Base-by-base conservation (phyloP, 208 protist genomes). In the Trypanosoma cruzi region DNA sequence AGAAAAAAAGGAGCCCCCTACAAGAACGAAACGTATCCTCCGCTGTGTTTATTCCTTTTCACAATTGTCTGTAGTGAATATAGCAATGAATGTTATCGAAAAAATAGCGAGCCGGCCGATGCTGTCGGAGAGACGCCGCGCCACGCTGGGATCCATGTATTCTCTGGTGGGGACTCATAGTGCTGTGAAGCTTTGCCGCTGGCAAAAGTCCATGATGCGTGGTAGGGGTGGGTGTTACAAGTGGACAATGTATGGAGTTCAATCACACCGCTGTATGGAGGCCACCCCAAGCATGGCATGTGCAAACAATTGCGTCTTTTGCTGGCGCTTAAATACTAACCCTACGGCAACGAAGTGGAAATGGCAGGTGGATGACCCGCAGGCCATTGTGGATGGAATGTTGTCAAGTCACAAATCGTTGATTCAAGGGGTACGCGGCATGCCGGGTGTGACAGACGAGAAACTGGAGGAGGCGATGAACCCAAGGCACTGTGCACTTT, bases 211-310 rank as follows among this genome's bases (percentile, higher is more conserved):
- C 28, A 98, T 98, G 94, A 85, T 99, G 77, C 90, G 97, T 10
- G 98, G 97, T 11, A 69, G 97, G 7, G 98, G 98, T 37, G 97
- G 97, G 1, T 99, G 97, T 80, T 99, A 99, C 86, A 99, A 99
- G 79, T 97, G 98, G 88, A 98, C 96, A 7, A 98, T 99, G 87
- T 99, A 99, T 77, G 97, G 98, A 64, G 98, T 99, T 69, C 63
- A 79, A 49, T 95, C 85, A 2, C 96, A 98, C 74, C 90, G 89
- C 44, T 99, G 98, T 82, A 99, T 99, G 96, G 96, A 99, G 80
- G 95, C 92, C 24, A 99, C 97, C 1, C 98, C 97, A 10, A 97
- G 84, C 63, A 80, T 99, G 75, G 97, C 97, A 10, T 98, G 97
- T 68, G 94, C 95, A 34, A 98, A 98, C 80, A 98, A 98, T 75